Evolutionary conservation across 2,329 filamentous ascomycete species (phyloP).

Genomic region (Peltaster fructicola): DNA sequence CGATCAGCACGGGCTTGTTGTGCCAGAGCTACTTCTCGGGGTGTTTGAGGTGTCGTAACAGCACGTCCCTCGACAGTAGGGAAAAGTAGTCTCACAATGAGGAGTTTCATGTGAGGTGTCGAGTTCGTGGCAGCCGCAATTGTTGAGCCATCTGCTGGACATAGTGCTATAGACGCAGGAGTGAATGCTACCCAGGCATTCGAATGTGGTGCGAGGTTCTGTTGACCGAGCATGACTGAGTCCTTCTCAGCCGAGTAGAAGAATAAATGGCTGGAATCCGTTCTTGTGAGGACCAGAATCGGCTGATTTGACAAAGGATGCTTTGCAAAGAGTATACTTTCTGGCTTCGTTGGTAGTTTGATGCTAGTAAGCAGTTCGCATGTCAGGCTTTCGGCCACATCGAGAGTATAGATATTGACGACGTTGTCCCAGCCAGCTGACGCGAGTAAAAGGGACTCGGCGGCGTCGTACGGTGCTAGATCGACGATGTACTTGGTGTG

Average conservation of each 20-base stretch:
- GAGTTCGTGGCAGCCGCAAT: constrained; percentile 43
- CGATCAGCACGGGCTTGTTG: constrained; percentile 36
- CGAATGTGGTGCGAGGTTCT: constrained; percentile 44
- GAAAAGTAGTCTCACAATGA: constrained; percentile 40
- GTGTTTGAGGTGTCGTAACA: constrained; percentile 4
- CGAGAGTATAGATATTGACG: constrained; percentile 33
- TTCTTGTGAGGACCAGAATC: constrained; percentile 35
- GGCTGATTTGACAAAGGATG: constrained; percentile 30
- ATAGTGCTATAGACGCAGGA: constrained; percentile 38
- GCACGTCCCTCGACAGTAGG: constrained; percentile 18
- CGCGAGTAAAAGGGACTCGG: constrained; percentile 25
- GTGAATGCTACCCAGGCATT: constrained; percentile 49
- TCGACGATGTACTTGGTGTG: constrained; percentile 43
- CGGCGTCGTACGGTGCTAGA: constrained; percentile 22
- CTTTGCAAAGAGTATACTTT: constrained; percentile 35
- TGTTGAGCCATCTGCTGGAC: constrained; percentile 35
- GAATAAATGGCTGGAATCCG: constrained; percentile 41
- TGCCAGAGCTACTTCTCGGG: constrained; percentile 15
- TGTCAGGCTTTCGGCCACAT: constrained; percentile 10
- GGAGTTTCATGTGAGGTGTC: constrained; percentile 43
- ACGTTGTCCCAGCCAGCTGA: constrained; percentile 46
- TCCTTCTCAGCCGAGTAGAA: constrained; percentile 30
- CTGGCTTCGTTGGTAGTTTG: constrained; percentile 35
- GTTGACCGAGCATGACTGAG: constrained; percentile 32
- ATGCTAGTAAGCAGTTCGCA: constrained; percentile 26